phyloP scores from a whole-genome alignment of 345 rosid species.

The Reutealis trisperma region DNA sequence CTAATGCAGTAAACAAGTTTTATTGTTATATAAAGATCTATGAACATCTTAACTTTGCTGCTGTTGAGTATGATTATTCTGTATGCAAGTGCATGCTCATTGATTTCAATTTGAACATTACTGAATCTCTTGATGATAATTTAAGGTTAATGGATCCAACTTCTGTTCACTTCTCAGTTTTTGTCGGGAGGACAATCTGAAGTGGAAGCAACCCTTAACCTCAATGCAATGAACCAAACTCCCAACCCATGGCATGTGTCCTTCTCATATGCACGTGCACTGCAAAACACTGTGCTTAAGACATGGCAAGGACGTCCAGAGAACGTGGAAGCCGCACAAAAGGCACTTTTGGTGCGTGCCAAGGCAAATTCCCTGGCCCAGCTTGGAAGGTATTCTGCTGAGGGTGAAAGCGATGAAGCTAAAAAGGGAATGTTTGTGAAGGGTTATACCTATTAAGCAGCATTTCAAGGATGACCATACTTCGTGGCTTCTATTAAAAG shows the following conservation, averaged over 20 bases:
- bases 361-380: constrained; percentile 96
- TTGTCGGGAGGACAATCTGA: constrained; percentile 98
- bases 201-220: constrained; percentile 88
- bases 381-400: constrained; percentile 84
- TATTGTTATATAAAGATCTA: background rate
- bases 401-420: constrained; percentile 87
- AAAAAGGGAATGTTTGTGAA: constrained; percentile 97
- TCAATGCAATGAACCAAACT: constrained; percentile 94
- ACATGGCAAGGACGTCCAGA: constrained; percentile 95
- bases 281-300: constrained; percentile 91
- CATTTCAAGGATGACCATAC: background rate
- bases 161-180: constrained; percentile 51
- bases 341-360: constrained; percentile 86
- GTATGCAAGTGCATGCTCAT: background rate
- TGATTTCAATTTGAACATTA: background rate
- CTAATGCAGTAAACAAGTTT: background rate
- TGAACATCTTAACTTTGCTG: background rate
- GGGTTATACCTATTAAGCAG: constrained; percentile 84
- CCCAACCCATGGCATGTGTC: constrained; percentile 99
- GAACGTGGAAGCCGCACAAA: constrained; percentile 77
- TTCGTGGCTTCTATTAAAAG: background rate
- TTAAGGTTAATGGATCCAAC: background rate
- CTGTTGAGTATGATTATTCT: background rate
- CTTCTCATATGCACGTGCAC: constrained; percentile 95
- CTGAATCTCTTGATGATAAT: background rate